A percentile compares a stretch with the other conserved stretches of the same genome.
Evolutionary conservation across 208 protist genomes (phyloP).

Genomic region (Acanthamoeba comandoni): DNA sequence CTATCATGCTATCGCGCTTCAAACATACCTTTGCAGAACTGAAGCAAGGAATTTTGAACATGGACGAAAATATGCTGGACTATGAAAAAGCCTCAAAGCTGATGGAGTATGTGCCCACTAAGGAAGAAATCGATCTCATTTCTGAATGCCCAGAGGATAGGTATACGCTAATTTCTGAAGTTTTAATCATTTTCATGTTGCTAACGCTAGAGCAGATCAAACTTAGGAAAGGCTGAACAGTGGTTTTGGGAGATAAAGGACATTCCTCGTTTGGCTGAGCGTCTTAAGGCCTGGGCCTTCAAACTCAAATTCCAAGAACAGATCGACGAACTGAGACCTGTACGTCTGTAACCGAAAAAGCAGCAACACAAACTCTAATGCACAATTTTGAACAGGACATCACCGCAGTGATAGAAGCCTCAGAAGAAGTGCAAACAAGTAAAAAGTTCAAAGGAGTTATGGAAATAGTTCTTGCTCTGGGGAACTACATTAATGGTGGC

Average conservation of each 20-base stretch:
- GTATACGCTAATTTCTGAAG: not conserved
- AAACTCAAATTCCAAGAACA: slow-evolving; percentile 72
- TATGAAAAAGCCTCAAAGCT: slow-evolving; percentile 55
- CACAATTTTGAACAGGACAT: slow-evolving; percentile 3
- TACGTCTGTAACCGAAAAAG: not conserved
- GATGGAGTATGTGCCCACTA: slow-evolving; percentile 55
- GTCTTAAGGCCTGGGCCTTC: slow-evolving; percentile 74
- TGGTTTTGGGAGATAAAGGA: slow-evolving; percentile 77
- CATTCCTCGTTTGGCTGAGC: slow-evolving; percentile 33
- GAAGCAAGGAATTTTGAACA: slow-evolving; percentile 43
- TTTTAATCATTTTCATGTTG: too few species aligned
- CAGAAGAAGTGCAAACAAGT: slow-evolving; percentile 23
- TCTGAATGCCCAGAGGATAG: slow-evolving; percentile 55
- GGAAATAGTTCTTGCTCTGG: slow-evolving; percentile 72
- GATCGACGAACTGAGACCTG: slow-evolving; percentile 66
- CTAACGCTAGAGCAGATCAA: not conserved
- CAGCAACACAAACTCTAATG: too few species aligned
- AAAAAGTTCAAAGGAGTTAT: slow-evolving; percentile 54
- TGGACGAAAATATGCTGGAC: slow-evolving; percentile 63
- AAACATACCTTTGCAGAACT: slow-evolving; percentile 43
- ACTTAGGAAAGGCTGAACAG: slow-evolving; percentile 76
- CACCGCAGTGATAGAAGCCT: slow-evolving; percentile 55
- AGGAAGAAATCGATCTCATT: slow-evolving; percentile 63
- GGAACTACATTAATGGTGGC: slow-evolving; percentile 79
- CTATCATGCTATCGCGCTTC: slow-evolving; percentile 80